Base-by-base conservation (phyloP, 805 yeast species). In the Candida quercuum region DNA sequence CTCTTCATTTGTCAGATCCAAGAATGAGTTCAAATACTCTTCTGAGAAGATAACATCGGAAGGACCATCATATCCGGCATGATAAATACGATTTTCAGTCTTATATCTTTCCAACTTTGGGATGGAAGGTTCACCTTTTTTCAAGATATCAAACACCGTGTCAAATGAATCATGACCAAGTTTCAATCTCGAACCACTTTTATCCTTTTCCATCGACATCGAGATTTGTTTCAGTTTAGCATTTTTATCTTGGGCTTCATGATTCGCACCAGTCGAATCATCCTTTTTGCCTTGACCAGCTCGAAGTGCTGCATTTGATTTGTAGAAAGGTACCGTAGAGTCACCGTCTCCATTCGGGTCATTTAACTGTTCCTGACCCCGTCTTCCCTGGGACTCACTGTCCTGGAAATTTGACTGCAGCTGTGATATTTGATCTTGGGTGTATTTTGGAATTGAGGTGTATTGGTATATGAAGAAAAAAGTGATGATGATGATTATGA, bases 31-130 rank as follows among this genome's bases (percentile, higher is more conserved):
- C 26, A 81, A 60, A 52, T 73, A 78, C 14, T 67, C 62, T 45
- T 79, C 84, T 7, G 78, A 67, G 48, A 78, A 67, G 1, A 70
- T 54, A 0, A 68, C 71, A 21, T 38, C 64, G 13, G 63, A 55
- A 14, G 51, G 45, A 4, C 55, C 59, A 41, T 63, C 75, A 49
- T 72, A 77, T 19, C 77, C 68, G 1, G 80, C 79, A 46, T 74
- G 78, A 45, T 71, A 72, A 19, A 75, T 72, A 40, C 78, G 57
- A 10, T 72, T 65, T 3, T 64, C 61, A 10, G 70, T 59, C 21
- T 59, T 60, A 52, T 76, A 78, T 7, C 57, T 59, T 20, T 61
- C 61, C 32, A 80, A 57, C 18, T 61, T 57, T 1, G 56, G 52
- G 3, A 74, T 58, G 6, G 57, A 46, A 1, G 86, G 86, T 44